phyloP scores from a whole-genome alignment of 148 eudicot species.

The Rhododendron kiyosumense region DNA sequence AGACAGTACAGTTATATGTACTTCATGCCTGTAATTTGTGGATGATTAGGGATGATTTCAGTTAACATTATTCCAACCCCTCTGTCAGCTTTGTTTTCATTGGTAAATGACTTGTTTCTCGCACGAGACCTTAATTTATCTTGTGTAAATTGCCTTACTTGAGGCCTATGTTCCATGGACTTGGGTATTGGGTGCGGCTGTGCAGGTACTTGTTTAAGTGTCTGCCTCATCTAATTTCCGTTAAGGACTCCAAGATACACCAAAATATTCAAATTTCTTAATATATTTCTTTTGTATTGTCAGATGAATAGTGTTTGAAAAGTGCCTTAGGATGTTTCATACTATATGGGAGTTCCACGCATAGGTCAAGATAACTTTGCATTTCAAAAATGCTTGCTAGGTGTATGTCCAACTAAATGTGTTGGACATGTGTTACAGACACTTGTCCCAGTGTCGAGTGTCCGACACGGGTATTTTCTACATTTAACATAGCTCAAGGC shows the following conservation, averaged over 20 bases:
- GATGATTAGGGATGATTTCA: neutral
- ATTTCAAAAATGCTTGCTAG: too few relatives aligned
- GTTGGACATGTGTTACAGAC: neutral
- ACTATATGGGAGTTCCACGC: neutral
- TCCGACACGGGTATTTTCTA: neutral
- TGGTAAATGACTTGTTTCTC: neutral
- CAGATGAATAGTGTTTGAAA: neutral
- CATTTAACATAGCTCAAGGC: neutral
- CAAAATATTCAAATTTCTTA: neutral
- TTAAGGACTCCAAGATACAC: neutral
- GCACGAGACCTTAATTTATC: neutral
- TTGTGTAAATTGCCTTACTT: neutral
- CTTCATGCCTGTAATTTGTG: neutral
- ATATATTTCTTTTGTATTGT: neutral
- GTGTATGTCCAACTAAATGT: neutral
- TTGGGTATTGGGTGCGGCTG: neutral
- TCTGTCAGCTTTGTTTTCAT: neutral
- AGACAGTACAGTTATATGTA: slow-evolving; percentile 11
- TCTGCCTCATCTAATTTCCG: too few relatives aligned
- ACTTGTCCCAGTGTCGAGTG: neutral
- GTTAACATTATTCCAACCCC: neutral
- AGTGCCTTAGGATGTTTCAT: neutral
- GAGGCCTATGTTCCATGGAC: neutral
- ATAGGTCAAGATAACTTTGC: neutral
- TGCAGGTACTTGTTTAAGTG: too few relatives aligned